Evolutionary conservation across 108 stramenopile genomes (phyloP).

Genomic region (Skeletonema tropicum): DNA sequence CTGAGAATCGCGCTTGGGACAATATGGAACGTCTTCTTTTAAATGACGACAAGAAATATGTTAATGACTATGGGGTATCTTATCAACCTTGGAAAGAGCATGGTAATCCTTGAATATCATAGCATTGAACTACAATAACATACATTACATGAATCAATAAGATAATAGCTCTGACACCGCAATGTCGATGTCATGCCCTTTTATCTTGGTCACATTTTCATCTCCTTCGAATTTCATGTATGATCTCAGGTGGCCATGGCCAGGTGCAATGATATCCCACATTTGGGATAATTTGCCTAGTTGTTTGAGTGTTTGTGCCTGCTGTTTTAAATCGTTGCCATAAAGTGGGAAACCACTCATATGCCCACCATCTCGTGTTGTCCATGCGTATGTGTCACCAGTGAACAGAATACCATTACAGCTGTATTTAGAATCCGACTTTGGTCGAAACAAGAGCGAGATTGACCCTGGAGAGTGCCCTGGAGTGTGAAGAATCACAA

Average conservation of each 20-base stretch:
- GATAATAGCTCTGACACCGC: conserved; percentile 3
- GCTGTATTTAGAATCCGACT: not conserved
- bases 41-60: not conserved
- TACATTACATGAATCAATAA: not conserved
- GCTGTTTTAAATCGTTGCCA: conserved; percentile 52
- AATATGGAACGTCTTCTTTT: conserved; percentile 34
- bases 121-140: not conserved
- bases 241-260: conserved; percentile 64
- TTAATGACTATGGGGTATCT: not conserved
- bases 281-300: conserved; percentile 20
- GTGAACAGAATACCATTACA: conserved; percentile 59
- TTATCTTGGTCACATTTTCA: not conserved
- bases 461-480: conserved; percentile 79
- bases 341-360: conserved; percentile 72
- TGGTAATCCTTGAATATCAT: not conserved
- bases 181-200: not conserved
- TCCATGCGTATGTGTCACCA: conserved; percentile 67
- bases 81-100: not conserved
- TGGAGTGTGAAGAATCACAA: conserved; percentile 69
- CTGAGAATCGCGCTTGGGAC: conserved; percentile 59
- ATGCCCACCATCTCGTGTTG: conserved; percentile 56
- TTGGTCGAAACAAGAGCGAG: conserved; percentile 44
- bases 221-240: too few relatives aligned
- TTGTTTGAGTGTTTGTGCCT: conserved; percentile 42
- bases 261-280: conserved; percentile 65